These are phyloP conservation scores for Cornus controversa DNA, from an alignment of 148 eudicot genomes.

Conservation along the genomic window DNA sequence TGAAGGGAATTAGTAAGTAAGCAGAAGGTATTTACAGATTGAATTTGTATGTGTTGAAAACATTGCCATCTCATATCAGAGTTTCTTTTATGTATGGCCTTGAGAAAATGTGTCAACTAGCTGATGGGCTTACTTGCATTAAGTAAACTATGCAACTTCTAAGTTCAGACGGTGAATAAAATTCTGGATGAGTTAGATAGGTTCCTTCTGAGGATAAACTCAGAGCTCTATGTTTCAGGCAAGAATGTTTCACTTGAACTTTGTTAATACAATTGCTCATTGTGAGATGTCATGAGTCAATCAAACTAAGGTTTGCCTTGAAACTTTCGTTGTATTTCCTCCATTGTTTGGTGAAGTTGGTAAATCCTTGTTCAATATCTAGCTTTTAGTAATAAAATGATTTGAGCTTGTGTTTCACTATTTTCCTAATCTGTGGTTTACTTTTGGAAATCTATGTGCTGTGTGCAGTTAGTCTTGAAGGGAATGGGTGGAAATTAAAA, in stretches of 20 bases:
- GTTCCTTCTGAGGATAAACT: not conserved
- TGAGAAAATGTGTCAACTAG: not conserved
- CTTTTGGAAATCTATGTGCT: not conserved
- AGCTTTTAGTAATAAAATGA: constrained; percentile 12
- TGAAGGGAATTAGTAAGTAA: not conserved
- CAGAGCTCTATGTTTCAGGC: not conserved
- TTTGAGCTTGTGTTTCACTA: constrained; percentile 11
- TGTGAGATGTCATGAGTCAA: constrained; percentile 8
- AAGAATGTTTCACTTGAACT: not conserved
- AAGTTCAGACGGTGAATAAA: not conserved
- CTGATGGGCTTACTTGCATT: not conserved
- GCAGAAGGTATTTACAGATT: not conserved
- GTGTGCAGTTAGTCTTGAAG: too few species aligned
- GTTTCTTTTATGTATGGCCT: not conserved
- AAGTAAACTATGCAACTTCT: not conserved
- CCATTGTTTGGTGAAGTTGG: constrained; percentile 1
- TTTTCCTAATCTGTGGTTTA: not conserved
- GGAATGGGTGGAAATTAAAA: too few species aligned
- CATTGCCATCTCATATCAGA: not conserved
- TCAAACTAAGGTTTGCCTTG: not conserved
- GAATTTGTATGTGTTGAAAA: not conserved
- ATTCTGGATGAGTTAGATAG: not conserved
- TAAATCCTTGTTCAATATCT: constrained; percentile 9
- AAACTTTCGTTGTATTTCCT: not conserved
- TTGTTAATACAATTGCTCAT: constrained; percentile 1